Conservation (phyloP, 2,329 filamentous ascomycete species). For the Pyrenochaeta sp. region DNA sequence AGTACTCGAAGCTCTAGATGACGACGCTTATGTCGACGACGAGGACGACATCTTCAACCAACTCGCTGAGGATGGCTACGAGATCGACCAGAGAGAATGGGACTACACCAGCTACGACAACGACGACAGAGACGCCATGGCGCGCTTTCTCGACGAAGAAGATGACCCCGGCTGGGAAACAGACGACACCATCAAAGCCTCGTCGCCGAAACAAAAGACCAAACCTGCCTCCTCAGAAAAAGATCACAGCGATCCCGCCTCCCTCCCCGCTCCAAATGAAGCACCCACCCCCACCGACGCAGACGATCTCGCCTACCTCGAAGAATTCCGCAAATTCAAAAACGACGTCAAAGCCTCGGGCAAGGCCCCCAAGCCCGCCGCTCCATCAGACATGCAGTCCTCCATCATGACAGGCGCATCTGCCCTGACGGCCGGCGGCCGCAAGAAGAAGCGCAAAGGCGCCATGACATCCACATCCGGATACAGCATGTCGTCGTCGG, state of each 20-base stretch:
- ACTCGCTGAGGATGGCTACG: slow-evolving; percentile 72
- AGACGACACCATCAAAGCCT: slow-evolving; percentile 82
- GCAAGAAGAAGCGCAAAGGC: slow-evolving; percentile 93
- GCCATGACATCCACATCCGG: slow-evolving; percentile 85
- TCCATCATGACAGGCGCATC: slow-evolving; percentile 76
- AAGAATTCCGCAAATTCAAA: slow-evolving; percentile 94
- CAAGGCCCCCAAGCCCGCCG: slow-evolving; percentile 52
- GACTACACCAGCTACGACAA: slow-evolving; percentile 63
- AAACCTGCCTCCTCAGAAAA: slow-evolving; percentile 36
- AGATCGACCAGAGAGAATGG: slow-evolving; percentile 82
- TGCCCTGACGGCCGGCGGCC: slow-evolving; percentile 71
- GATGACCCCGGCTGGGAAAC: slow-evolving; percentile 93
- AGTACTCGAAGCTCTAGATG: slow-evolving; percentile 90
- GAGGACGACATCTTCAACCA: slow-evolving; percentile 84
- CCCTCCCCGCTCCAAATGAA: slow-evolving; percentile 43
- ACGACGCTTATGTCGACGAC: slow-evolving; percentile 89
- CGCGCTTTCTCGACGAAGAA: slow-evolving; percentile 57
- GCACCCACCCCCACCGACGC: slow-evolving; percentile 44
- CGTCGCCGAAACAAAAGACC: slow-evolving; percentile 48
- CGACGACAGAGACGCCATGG: slow-evolving; percentile 43
- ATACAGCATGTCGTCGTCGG: slow-evolving; percentile 92
- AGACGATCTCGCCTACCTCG: slow-evolving; percentile 82
- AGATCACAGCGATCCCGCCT: slow-evolving; percentile 59
- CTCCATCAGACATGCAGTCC: slow-evolving; percentile 70
- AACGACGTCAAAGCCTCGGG: slow-evolving; percentile 69